These are phyloP conservation scores for Sporobolomyces pararoseus DNA, from an alignment of 768 basidiomycete genomes.

Conservation along the genomic window DNA sequence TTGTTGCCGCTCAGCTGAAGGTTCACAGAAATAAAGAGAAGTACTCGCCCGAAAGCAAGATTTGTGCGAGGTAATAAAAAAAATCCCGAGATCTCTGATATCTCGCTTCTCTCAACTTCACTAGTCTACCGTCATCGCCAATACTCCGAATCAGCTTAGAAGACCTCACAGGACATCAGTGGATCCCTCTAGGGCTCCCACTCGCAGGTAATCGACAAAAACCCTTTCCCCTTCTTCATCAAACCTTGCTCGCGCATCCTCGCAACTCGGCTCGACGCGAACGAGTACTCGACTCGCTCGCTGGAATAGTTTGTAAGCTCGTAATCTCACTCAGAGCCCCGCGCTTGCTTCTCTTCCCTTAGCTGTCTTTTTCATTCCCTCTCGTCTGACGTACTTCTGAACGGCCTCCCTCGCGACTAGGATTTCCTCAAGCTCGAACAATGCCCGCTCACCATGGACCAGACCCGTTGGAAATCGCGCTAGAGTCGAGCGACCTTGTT, in stretches of 20 bases:
- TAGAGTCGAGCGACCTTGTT: constrained; percentile 65
- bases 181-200: not conserved
- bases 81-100: too few relatives aligned
- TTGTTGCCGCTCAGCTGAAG: too few relatives aligned
- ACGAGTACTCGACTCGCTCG: not conserved
- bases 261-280: constrained; percentile 2
- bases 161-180: too few relatives aligned
- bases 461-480: constrained; percentile 64
- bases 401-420: constrained; percentile 2
- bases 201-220: not conserved
- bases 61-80: too few relatives aligned
- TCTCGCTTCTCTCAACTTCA: too few relatives aligned
- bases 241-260: too few relatives aligned
- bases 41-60: too few relatives aligned
- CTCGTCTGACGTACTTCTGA: constrained; percentile 6
- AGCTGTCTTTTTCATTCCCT: not conserved
- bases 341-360: too few relatives aligned
- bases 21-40: too few relatives aligned
- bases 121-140: too few relatives aligned
- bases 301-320: not conserved
- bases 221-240: not conserved
- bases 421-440: not conserved
- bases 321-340: too few relatives aligned
- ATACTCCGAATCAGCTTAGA: not conserved
- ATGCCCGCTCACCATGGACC: constrained; percentile 1